phyloP scores from a whole-genome alignment of 768 basidiomycete genomes.

The Gloeopeniophorella convolvens region DNA sequence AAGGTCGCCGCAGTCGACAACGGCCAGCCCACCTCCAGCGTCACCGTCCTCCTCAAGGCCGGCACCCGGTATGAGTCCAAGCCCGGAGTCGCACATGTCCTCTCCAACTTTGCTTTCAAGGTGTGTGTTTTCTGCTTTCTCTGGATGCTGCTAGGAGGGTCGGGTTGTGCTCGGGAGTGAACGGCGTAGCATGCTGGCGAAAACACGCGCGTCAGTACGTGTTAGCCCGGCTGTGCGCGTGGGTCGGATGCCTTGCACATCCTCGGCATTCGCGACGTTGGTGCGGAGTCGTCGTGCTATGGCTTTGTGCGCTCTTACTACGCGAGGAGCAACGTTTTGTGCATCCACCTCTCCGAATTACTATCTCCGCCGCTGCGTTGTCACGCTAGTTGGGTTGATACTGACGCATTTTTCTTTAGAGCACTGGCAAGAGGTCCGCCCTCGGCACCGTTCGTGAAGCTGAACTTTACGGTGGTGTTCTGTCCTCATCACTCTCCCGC shows the following conservation, averaged over 20 bases:
- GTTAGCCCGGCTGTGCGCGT: too few species aligned
- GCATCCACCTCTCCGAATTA: too few species aligned
- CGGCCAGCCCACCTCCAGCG: slow-evolving; percentile 74
- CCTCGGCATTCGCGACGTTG: neutral
- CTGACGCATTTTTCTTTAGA: slow-evolving; percentile 41
- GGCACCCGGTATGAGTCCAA: slow-evolving; percentile 85
- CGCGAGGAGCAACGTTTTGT: too few species aligned
- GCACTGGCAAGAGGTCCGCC: slow-evolving; percentile 78
- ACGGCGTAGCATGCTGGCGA: too few species aligned
- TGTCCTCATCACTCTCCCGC: slow-evolving; percentile 76
- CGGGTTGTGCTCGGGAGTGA: too few species aligned
- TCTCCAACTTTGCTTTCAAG: slow-evolving; percentile 99
- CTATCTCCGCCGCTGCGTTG: neutral
- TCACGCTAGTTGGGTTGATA: neutral
- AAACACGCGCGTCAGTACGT: too few species aligned
- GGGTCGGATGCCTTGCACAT: too few species aligned
- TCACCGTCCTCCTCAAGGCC: slow-evolving; percentile 90
- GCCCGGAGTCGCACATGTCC: slow-evolving; percentile 85
- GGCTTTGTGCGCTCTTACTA: too few species aligned
- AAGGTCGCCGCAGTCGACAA: slow-evolving; percentile 84
- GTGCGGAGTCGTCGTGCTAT: neutral
- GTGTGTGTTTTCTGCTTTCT: slow-evolving; percentile 39
- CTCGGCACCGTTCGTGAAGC: slow-evolving; percentile 88
- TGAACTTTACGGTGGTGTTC: slow-evolving; percentile 88
- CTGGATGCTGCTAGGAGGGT: too few species aligned